Percentiles rank a stretch among this genome's conserved stretches.
These are phyloP conservation scores for Nicotiana benthamiana DNA, from an alignment of 257 asterid species.

Conservation along the genomic window DNA sequence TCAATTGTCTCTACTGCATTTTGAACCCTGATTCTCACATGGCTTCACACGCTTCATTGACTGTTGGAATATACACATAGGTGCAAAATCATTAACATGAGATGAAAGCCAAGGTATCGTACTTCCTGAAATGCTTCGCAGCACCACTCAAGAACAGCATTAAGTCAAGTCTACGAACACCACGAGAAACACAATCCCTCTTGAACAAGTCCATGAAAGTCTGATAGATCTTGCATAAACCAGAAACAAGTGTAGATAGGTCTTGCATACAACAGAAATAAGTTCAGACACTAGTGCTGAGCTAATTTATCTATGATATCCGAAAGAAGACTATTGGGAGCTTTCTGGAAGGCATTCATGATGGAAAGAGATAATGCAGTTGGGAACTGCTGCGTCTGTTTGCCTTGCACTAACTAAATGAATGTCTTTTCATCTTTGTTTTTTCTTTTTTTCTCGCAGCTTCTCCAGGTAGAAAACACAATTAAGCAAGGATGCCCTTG, in stretches of 20 bases:
- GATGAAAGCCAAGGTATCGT: neutral
- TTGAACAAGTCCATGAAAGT: neutral
- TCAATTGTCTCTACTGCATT: neutral
- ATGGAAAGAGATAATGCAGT: neutral
- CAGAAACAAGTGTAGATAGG: neutral
- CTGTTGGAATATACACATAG: neutral
- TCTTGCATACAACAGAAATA: neutral
- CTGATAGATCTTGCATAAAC: neutral
- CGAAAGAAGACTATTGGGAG: neutral
- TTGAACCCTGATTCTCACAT: neutral
- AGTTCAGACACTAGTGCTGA: neutral
- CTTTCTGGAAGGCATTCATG: neutral
- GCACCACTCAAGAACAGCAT: neutral
- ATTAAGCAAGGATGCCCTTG: too few relatives aligned
- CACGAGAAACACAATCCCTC: neutral
- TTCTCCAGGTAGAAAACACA: too few relatives aligned
- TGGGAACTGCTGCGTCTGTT: neutral
- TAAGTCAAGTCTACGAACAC: neutral
- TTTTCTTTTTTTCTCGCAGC: too few relatives aligned
- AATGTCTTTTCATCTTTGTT: too few relatives aligned
- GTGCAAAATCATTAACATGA: neutral
- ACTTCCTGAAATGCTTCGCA: neutral
- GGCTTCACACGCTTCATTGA: neutral
- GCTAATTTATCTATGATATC: neutral
- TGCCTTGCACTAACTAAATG: neutral